A percentile compares a stretch with the other conserved stretches of the same genome.
phyloP scores from a whole-genome alignment of 2,329 filamentous ascomycete genomes.

The Hypoxylon sp. region DNA sequence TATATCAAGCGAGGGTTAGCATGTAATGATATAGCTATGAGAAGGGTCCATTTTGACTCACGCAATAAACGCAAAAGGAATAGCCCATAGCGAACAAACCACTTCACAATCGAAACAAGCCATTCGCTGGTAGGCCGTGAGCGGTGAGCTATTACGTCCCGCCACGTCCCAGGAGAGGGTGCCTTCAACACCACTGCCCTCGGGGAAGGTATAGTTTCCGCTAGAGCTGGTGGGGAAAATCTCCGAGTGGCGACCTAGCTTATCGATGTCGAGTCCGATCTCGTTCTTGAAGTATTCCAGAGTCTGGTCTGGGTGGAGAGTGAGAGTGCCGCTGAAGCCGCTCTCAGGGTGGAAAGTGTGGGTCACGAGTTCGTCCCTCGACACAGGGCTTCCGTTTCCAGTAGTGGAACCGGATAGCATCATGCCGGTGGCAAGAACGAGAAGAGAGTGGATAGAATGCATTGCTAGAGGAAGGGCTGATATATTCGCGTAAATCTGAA shows the following conservation, averaged over 20 bases:
- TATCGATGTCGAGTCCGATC: constrained; percentile 19
- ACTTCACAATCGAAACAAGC: neutral
- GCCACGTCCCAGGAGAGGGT: constrained; percentile 16
- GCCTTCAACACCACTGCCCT: constrained; percentile 20
- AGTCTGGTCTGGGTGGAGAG: constrained; percentile 2
- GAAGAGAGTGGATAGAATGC: constrained; percentile 6
- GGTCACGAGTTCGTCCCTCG: neutral
- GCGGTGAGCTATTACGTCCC: neutral
- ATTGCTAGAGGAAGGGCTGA: neutral
- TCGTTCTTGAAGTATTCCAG: constrained; percentile 14
- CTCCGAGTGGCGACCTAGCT: constrained; percentile 13
- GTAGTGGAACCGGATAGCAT: neutral
- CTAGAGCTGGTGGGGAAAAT: neutral
- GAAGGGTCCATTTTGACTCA: constrained; percentile 3
- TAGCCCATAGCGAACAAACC: neutral
- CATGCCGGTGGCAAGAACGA: constrained; percentile 6
- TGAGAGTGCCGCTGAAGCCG: constrained; percentile 13
- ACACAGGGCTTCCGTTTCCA: neutral
- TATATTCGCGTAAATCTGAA: neutral
- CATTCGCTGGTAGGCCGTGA: neutral
- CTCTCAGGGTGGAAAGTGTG: constrained; percentile 3
- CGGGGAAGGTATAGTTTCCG: constrained; percentile 17
- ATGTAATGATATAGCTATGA: neutral
- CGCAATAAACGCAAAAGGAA: constrained; percentile 8
- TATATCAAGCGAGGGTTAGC: neutral